A percentile compares a stretch with the other conserved stretches of the same genome.
phyloP scores from a whole-genome alignment of 2,329 filamentous ascomycete genomes.

The Tolypocladium nubicola region DNA sequence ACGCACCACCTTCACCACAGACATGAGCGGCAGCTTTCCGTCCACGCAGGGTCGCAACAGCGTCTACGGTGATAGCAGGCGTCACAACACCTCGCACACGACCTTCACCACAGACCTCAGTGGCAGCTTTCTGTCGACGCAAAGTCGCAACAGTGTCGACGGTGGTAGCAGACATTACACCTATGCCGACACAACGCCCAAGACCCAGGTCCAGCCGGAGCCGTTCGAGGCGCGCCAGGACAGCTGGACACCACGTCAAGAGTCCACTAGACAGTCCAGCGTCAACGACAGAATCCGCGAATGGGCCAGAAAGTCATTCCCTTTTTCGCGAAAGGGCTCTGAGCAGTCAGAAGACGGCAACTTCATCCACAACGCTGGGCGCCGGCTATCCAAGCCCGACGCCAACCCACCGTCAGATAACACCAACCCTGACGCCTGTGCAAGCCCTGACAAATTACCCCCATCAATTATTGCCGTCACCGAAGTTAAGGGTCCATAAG shows the following conservation, averaged over 20 bases:
- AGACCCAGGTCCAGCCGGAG: neutral
- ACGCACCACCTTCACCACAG: slow-evolving; percentile 15
- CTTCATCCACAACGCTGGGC: slow-evolving; percentile 5
- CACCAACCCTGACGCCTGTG: neutral
- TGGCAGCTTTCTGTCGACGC: slow-evolving; percentile 12
- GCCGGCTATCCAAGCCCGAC: neutral
- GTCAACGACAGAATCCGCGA: slow-evolving; percentile 21
- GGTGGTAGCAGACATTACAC: slow-evolving; percentile 9
- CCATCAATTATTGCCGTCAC: slow-evolving; percentile 8
- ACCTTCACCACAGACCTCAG: slow-evolving; percentile 15
- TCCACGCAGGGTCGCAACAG: slow-evolving; percentile 14
- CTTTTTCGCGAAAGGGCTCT: slow-evolving; percentile 13
- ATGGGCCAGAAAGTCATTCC: slow-evolving; percentile 23
- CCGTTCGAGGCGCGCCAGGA: slow-evolving; percentile 9
- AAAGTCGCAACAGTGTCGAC: slow-evolving; percentile 15
- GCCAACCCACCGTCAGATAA: neutral
- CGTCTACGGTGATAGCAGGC: slow-evolving; percentile 12
- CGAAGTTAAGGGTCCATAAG: slow-evolving; percentile 4
- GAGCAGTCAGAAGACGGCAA: slow-evolving; percentile 12
- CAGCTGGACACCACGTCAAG: slow-evolving; percentile 14
- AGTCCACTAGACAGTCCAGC: slow-evolving; percentile 15
- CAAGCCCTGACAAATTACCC: slow-evolving; percentile 3
- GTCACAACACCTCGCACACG: slow-evolving; percentile 16
- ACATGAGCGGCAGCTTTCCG: slow-evolving; percentile 13
- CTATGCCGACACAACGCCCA: neutral